Conservation (phyloP, 1,139 yeast genomes). For the Yamadazyma atmosphaerica region DNA sequence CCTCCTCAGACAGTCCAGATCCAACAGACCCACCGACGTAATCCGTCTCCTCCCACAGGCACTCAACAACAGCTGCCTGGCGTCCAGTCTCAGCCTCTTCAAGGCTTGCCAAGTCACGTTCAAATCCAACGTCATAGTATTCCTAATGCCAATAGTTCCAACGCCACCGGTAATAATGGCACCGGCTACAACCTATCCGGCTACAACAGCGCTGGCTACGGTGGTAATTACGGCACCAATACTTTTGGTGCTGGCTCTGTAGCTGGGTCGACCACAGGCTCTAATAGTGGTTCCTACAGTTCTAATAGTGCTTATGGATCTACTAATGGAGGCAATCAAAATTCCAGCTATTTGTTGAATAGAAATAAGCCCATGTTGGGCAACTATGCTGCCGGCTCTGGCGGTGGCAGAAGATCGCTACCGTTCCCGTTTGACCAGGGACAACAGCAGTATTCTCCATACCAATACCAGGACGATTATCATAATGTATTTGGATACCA, state of each 20-base stretch:
- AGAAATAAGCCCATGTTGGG: neutral
- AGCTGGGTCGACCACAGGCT: too few relatives aligned
- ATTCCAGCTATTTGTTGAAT: too few relatives aligned
- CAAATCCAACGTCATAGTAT: neutral
- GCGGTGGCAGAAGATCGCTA: neutral
- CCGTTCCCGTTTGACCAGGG: conserved; percentile 2
- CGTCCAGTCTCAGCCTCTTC: neutral
- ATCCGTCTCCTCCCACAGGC: neutral
- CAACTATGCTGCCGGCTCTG: neutral
- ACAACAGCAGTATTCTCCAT: neutral
- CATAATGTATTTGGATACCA: neutral
- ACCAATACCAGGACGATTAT: neutral
- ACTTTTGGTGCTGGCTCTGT: neutral
- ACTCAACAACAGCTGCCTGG: neutral
- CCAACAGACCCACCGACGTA: conserved; percentile 1
- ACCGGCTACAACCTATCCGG: neutral
- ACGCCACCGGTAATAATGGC: neutral
- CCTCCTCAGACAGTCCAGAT: conserved; percentile 1
- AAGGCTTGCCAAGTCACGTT: neutral
- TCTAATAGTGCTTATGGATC: too few relatives aligned
- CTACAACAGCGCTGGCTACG: too few relatives aligned
- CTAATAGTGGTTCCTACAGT: too few relatives aligned
- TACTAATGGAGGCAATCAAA: too few relatives aligned
- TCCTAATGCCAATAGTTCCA: neutral
- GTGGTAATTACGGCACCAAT: neutral